Percentiles rank a stretch among this genome's conserved stretches.
phyloP scores from a whole-genome alignment of 371 early-diverging fungal genomes.

The Rhizopus sp. region DNA sequence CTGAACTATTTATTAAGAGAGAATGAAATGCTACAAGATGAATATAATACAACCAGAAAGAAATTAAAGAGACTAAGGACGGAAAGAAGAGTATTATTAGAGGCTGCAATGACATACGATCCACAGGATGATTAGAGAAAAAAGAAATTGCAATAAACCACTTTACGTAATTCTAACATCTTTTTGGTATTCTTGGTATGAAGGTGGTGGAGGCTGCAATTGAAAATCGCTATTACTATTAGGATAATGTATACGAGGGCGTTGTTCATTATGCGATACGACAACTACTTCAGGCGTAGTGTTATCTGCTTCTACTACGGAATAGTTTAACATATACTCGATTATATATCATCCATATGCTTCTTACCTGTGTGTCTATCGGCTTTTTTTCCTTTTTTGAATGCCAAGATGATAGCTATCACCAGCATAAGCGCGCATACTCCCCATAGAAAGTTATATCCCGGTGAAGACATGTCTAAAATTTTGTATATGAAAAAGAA shows the following conservation, averaged over 20 bases:
- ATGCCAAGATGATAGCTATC: not conserved
- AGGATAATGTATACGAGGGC: not conserved
- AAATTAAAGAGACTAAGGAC: conserved; percentile 51
- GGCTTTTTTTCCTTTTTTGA: conserved; percentile 1
- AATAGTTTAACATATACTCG: not conserved
- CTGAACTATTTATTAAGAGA: conserved; percentile 57
- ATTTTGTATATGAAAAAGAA: conserved; percentile 3
- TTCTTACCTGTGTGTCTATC: not conserved
- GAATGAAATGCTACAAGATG: conserved; percentile 57
- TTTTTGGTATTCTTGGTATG: conserved; percentile 29
- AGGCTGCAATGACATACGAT: conserved; percentile 46
- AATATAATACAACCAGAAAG: conserved; percentile 49
- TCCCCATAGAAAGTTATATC: conserved; percentile 1
- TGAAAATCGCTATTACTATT: too few species aligned
- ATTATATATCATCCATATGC: not conserved
- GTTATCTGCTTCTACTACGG: not conserved
- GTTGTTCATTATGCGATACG: not conserved
- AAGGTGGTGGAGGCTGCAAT: conserved; percentile 21
- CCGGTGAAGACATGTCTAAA: not conserved
- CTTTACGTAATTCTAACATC: conserved; percentile 12
- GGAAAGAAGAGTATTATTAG: conserved; percentile 54
- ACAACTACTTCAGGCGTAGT: not conserved
- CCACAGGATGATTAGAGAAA: conserved; percentile 10
- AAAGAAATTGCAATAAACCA: not conserved
- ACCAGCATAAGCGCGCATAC: not conserved